Evolutionary conservation across 2,329 filamentous ascomycete genomes (phyloP).

Genomic region (Macrophomina phaseolina): DNA sequence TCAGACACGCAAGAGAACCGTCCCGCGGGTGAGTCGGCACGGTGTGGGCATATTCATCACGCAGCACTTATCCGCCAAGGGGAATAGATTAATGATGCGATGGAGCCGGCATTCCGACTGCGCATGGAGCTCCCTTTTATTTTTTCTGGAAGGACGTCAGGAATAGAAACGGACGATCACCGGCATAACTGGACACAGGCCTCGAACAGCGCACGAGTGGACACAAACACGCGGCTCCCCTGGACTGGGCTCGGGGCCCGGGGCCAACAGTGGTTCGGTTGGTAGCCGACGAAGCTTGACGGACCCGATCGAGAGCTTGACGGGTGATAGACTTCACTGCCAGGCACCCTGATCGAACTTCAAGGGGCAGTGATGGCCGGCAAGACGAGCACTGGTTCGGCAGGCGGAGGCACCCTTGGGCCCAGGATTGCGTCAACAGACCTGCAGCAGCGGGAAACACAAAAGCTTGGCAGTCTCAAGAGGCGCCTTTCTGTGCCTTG

Average conservation of each 20-base stretch:
- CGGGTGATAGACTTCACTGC: background rate
- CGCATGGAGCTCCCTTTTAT: background rate
- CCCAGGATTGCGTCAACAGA: background rate
- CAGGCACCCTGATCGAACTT: background rate
- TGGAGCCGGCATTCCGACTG: background rate
- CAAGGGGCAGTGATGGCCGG: background rate
- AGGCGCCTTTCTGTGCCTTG: background rate
- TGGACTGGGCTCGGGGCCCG: background rate
- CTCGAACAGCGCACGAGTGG: background rate
- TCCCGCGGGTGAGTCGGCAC: constrained; percentile 7
- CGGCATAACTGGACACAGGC: background rate
- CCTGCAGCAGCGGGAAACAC: background rate
- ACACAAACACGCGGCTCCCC: background rate
- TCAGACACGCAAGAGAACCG: background rate
- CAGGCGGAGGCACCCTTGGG: background rate
- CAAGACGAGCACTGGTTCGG: background rate
- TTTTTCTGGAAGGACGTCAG: background rate
- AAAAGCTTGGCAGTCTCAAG: constrained; percentile 17
- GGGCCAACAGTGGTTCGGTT: background rate
- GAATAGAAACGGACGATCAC: constrained; percentile 11
- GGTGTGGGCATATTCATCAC: background rate
- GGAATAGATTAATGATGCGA: constrained; percentile 3
- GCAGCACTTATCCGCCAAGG: background rate
- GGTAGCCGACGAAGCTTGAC: background rate
- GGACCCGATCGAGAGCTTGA: background rate